Base-by-base conservation (phyloP, 305 asterid species). In the Ilex paraguariensis region DNA sequence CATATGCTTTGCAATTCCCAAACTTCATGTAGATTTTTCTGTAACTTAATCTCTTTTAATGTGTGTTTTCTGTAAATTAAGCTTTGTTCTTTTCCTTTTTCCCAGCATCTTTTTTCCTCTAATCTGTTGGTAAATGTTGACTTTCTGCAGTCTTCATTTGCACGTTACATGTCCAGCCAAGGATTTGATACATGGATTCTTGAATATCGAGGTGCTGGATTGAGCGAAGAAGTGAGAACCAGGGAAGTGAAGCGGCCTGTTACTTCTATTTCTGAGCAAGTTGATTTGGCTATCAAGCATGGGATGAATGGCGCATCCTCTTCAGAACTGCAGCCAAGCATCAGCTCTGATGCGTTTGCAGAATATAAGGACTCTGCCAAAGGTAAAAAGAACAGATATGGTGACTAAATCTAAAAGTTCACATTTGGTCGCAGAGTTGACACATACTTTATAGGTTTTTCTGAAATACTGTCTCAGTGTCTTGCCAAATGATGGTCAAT, bases 111-210 rank as follows among this genome's bases (percentile, higher is more conserved):
- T 21, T 21, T 17, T 21, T 21, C 28, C 28, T 2, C 28, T 21
- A 21, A 21, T 21, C 2, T 21, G 28, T 1, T 21, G 28, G 28
- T 21, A 21, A 21, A 21, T 21, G 28, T 40, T 40, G 42, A 31
- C 16, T 12, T 65, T 53, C 54, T 66, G 63, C 65, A 70, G 79
- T 66, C 73, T 62, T 74, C 79, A 51, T 74, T 74, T 63, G 79
- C 79, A 50, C 72, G 79, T 13, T 62, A 66, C 68, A 74, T 74
- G 75, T 66, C 67, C 32, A 60, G 62, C 40, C 70, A 74, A 66
- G 79, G 79, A 63, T 74, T 74, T 59, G 79, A 74, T 74, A 74
- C 76, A 14, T 70, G 79, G 79, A 74, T 70, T 66, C 75, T 74
- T 13, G 79, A 74, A 66, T 42, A 70, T 39, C 75, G 79, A 54